phyloP scores from a whole-genome alignment of 129 eudicot species.

The Pittosporum tobira region DNA sequence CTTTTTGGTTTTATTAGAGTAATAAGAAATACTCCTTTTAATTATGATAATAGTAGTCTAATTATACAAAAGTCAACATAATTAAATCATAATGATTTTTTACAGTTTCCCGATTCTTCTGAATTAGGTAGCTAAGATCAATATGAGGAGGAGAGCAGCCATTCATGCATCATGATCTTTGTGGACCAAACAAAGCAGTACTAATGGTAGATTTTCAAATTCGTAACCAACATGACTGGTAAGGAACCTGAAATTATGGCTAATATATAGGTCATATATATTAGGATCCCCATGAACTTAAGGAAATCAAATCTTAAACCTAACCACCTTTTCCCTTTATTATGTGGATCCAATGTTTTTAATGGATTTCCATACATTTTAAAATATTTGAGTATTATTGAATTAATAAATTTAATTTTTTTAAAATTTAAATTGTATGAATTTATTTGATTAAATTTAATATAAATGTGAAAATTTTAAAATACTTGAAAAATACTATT shows the following conservation, averaged over 20 bases:
- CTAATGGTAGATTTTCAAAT: background rate
- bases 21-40: background rate
- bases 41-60: background rate
- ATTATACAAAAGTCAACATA: background rate
- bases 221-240: slow-evolving; percentile 9
- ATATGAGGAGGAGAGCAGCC: background rate
- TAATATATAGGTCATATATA: slow-evolving; percentile 43
- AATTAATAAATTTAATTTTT: no score
- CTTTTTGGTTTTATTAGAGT: background rate
- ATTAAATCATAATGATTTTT: background rate
- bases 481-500: no score
- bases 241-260: slow-evolving; percentile 60
- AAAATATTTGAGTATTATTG: no score
- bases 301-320: slow-evolving; percentile 22
- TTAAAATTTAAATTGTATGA: no score
- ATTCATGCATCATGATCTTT: slow-evolving; percentile 14
- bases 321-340: slow-evolving; percentile 19
- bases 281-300: slow-evolving; percentile 47
- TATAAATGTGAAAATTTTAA: no score
- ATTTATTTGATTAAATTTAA: no score
- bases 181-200: slow-evolving; percentile 3
- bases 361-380: no score
- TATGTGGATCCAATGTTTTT: slow-evolving; percentile 48
- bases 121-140: background rate
- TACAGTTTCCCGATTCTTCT: background rate